Conservation (phyloP, 1,284 basidiomycete genomes). For the Rhizoctonia solani region DNA sequence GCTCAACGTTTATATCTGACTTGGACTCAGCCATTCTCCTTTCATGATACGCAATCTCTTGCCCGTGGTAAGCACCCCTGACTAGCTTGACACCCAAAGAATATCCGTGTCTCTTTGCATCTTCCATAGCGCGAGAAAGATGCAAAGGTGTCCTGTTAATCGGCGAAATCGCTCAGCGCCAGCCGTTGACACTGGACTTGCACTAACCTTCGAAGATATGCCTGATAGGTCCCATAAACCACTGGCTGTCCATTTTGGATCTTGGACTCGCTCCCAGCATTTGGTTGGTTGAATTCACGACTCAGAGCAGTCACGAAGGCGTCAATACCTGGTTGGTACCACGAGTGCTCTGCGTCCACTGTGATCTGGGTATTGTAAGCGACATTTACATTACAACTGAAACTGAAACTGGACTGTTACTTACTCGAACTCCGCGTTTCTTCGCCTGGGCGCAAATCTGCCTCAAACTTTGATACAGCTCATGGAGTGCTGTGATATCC, state of each 20-base stretch:
- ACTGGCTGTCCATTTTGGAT: conserved; percentile 57
- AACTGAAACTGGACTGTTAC: neutral
- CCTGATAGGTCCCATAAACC: conserved; percentile 82
- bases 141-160: conserved; percentile 64
- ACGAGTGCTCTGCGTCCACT: conserved; percentile 83
- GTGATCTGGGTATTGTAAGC: conserved; percentile 58
- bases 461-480: conserved; percentile 62
- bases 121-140: conserved; percentile 66
- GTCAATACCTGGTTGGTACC: conserved; percentile 84
- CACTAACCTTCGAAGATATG: conserved; percentile 72
- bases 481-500: conserved; percentile 63
- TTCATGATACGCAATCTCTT: conserved; percentile 57
- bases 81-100: conserved; percentile 93
- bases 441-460: conserved; percentile 64
- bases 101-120: conserved; percentile 72
- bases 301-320: conserved; percentile 75
- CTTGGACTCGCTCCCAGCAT: conserved; percentile 34
- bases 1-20: conserved; percentile 24
- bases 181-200: conserved; percentile 1
- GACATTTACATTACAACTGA: conserved; percentile 27
- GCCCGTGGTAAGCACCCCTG: conserved; percentile 88
- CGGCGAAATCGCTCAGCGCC: conserved; percentile 30
- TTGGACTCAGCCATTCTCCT: neutral
- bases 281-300: conserved; percentile 65
- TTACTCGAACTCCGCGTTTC: conserved; percentile 56